Evolutionary conservation across 441 rosid genomes (phyloP).

Genomic region (Viola pubescens): DNA sequence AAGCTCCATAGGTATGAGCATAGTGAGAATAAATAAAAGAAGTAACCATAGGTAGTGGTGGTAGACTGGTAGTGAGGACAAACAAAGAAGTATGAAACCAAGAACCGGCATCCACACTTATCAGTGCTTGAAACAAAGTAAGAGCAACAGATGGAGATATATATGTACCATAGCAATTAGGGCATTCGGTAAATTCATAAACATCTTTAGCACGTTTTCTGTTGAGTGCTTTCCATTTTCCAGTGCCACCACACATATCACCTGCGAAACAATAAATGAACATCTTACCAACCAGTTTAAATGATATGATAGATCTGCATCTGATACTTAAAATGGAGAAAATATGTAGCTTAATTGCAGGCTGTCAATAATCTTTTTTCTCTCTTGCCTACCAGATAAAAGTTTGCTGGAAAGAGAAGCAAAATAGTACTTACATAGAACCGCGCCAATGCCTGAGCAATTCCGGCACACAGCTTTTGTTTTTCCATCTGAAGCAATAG

Average conservation of each 20-base stretch:
- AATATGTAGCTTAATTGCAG: not conserved
- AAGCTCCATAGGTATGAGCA: no score
- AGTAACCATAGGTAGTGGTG: no score
- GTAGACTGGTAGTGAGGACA: not conserved
- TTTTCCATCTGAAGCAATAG: slow-evolving; percentile 44
- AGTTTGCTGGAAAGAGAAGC: not conserved
- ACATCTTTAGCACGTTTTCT: slow-evolving; percentile 92
- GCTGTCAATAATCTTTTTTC: no score
- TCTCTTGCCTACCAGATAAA: no score
- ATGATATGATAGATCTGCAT: not conserved
- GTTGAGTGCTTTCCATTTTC: slow-evolving; percentile 97
- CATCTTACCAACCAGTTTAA: slow-evolving; percentile 4
- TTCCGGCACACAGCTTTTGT: slow-evolving; percentile 67
- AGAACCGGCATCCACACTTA: not conserved
- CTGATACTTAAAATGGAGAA: not conserved
- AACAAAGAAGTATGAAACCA: not conserved
- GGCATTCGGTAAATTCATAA: slow-evolving; percentile 72
- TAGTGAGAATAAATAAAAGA: no score
- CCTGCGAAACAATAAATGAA: slow-evolving; percentile 41
- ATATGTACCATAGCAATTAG: slow-evolving; percentile 61
- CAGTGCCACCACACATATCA: slow-evolving; percentile 99
- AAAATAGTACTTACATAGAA: slow-evolving; percentile 52
- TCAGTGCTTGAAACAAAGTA: slow-evolving; percentile 1
- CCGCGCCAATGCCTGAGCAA: slow-evolving; percentile 73
- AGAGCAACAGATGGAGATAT: slow-evolving; percentile 2